Evolutionary conservation across 305 asterid genomes (phyloP).

Genomic region (Petunia hybrid): DNA sequence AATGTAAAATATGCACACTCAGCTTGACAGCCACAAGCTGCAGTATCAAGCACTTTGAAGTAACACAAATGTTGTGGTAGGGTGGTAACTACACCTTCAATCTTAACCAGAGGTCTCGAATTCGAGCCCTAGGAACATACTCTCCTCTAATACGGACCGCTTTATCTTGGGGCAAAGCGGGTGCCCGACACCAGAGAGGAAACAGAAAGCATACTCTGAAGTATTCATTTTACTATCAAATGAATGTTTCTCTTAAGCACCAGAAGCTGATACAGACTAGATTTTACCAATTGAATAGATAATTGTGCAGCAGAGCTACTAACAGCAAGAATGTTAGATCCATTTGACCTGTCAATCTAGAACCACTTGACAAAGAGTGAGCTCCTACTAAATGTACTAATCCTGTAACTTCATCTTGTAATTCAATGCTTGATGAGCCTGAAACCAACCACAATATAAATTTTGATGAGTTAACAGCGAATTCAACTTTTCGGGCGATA

Average conservation of each 20-base stretch:
- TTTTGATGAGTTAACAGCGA: constrained; percentile 8
- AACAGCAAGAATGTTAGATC: constrained; percentile 46
- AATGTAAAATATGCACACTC: not conserved
- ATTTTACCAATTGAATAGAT: constrained; percentile 39
- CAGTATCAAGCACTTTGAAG: not conserved
- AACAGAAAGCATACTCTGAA: not conserved
- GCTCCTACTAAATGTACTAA: constrained; percentile 96
- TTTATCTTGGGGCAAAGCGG: no score
- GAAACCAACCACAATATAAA: constrained; percentile 31
- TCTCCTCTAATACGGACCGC: no score
- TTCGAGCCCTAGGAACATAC: no score
- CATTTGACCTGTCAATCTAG: constrained; percentile 38
- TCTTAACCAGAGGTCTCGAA: no score
- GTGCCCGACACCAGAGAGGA: no score
- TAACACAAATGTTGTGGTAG: no score
- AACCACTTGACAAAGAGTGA: constrained; percentile 66
- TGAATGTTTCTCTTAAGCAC: not conserved
- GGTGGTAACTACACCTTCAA: no score
- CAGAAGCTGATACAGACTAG: constrained; percentile 22
- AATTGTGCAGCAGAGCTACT: constrained; percentile 52
- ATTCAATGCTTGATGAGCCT: constrained; percentile 90
- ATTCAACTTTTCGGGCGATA: not conserved
- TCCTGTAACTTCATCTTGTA: constrained; percentile 97
- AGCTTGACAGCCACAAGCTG: constrained; percentile 16
- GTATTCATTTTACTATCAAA: not conserved